These are phyloP conservation scores for Torrubiella hemipterigena DNA, from an alignment of 2,329 filamentous ascomycete genomes.

Conservation along the genomic window DNA sequence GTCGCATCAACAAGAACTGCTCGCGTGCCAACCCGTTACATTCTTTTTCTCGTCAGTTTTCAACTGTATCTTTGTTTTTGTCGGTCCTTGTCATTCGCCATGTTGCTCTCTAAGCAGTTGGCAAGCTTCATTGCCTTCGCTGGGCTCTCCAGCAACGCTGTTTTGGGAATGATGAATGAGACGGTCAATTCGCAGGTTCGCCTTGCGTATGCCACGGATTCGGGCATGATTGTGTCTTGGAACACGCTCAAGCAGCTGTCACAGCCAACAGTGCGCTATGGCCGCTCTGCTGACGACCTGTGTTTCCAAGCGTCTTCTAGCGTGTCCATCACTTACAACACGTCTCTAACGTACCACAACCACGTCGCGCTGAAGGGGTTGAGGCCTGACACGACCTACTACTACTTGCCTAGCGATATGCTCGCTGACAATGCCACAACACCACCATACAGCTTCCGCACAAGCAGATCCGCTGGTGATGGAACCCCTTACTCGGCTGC, in stretches of 20 bases:
- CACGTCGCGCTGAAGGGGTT: conserved; percentile 6
- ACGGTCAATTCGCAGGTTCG: conserved; percentile 2
- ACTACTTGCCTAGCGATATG: conserved; percentile 2
- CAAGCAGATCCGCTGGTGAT: conserved; percentile 1
- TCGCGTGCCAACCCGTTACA: too few species aligned
- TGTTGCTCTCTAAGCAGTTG: too few species aligned
- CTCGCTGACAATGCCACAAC: background rate
- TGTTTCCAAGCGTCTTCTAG: conserved; percentile 12
- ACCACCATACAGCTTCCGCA: conserved; percentile 1
- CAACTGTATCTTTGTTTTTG: too few species aligned
- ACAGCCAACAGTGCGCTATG: conserved; percentile 17
- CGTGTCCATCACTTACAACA: conserved; percentile 17
- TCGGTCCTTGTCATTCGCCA: too few species aligned
- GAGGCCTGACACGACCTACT: conserved; percentile 3
- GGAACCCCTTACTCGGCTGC: conserved; percentile 1
- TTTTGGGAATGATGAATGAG: too few species aligned
- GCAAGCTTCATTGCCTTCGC: too few species aligned
- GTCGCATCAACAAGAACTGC: too few species aligned
- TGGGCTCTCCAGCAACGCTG: too few species aligned
- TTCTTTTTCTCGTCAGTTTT: too few species aligned
- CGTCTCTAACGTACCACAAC: conserved; percentile 19
- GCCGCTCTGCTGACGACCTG: conserved; percentile 11
- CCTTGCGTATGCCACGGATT: conserved; percentile 1
- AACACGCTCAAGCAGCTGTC: conserved; percentile 18
- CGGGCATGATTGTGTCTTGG: conserved; percentile 16